Evolutionary conservation across 2,329 filamentous ascomycete species (phyloP).

Genomic region (Sclerotiophoma versabilis): DNA sequence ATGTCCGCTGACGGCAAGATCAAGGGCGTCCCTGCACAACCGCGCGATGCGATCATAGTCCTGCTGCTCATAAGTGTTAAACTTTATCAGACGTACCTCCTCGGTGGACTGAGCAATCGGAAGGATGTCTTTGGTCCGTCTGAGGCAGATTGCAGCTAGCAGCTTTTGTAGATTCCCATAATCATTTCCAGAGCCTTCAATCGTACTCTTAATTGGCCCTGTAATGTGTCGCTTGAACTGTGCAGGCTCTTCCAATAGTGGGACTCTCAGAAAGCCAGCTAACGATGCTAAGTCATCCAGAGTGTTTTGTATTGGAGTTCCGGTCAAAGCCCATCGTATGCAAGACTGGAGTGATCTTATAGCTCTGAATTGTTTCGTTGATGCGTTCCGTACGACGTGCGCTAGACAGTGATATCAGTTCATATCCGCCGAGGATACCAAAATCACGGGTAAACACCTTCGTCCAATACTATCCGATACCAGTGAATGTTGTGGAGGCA

Average conservation of each 20-base stretch:
- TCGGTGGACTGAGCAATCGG: conserved; percentile 47
- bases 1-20: no score
- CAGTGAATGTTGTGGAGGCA: conserved; percentile 31
- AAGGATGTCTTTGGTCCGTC: conserved; percentile 53
- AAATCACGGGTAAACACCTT: no score
- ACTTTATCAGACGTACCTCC: no score
- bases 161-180: no score
- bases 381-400: conserved; percentile 62
- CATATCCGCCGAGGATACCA: no score
- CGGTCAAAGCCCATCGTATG: conserved; percentile 55
- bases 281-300: conserved; percentile 62
- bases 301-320: conserved; percentile 60
- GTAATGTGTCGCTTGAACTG: conserved; percentile 57
- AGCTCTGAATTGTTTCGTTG: no score
- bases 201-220: conserved; percentile 50
- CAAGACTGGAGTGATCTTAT: no score
- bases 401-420: no score
- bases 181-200: no score
- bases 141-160: conserved; percentile 51
- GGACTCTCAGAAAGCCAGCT: conserved; percentile 57
- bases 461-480: conserved; percentile 42
- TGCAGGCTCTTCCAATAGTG: conserved; percentile 52
- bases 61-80: no score
- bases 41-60: no score
- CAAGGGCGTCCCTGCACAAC: no score